These are phyloP conservation scores for Juglanconis oblonga DNA, from an alignment of 2,329 filamentous ascomycete species.

Conservation along the genomic window DNA sequence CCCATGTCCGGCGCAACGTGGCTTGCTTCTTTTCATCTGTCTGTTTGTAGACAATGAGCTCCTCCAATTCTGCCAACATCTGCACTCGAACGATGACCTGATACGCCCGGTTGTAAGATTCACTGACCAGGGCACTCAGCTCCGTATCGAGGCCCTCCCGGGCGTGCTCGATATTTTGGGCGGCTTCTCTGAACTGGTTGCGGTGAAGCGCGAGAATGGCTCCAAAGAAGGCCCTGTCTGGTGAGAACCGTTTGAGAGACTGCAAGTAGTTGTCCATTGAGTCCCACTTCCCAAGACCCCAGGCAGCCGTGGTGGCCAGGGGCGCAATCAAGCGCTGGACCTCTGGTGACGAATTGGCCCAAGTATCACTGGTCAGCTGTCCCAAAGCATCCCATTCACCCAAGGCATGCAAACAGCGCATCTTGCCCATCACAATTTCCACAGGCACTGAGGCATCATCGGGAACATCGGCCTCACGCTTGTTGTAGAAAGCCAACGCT, in stretches of 20 bases:
- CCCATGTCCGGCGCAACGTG: conserved; percentile 92
- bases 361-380: conserved; percentile 84
- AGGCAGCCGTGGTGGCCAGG: conserved; percentile 90
- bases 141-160: conserved; percentile 94
- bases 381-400: conserved; percentile 97
- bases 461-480: conserved; percentile 70
- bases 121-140: conserved; percentile 90
- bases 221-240: conserved; percentile 95
- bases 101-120: conserved; percentile 97
- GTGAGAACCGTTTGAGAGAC: conserved; percentile 90
- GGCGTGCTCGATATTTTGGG: conserved; percentile 85
- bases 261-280: conserved; percentile 96
- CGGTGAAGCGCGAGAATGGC: conserved; percentile 93
- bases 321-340: conserved; percentile 89
- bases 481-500: conserved; percentile 85
- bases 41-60: conserved; percentile 97
- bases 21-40: conserved; percentile 84
- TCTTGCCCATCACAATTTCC: conserved; percentile 98
- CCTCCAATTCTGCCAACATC: conserved; percentile 97
- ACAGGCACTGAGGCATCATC: conserved; percentile 63
- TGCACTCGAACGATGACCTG: conserved; percentile 97
- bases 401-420: conserved; percentile 94
- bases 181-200: conserved; percentile 90
- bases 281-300: conserved; percentile 96
- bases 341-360: conserved; percentile 84